phyloP scores from a whole-genome alignment of 1,284 basidiomycete species.

The Chondrostereum purpureum region DNA sequence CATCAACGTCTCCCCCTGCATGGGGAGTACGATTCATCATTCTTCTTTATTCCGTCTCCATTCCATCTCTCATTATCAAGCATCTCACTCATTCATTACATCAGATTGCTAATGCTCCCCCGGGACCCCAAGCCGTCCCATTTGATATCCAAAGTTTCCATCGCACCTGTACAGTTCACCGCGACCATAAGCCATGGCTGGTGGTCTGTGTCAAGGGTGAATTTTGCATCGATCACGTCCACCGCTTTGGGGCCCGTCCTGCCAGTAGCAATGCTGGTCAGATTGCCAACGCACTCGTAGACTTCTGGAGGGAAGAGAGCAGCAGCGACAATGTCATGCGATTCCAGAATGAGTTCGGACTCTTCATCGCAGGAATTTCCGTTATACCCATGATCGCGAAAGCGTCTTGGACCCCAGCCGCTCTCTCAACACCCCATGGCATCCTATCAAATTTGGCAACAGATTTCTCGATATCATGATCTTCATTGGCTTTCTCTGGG shows the following conservation, averaged over 20 bases:
- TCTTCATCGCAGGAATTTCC: conserved; percentile 1
- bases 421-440: conserved; percentile 22
- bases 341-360: conserved; percentile 11
- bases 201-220: conserved; percentile 7
- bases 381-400: background rate
- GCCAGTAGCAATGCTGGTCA: conserved; percentile 20
- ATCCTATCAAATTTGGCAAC: conserved; percentile 19
- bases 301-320: conserved; percentile 18
- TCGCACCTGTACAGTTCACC: too few relatives aligned
- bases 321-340: conserved; percentile 16
- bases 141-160: background rate
- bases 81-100: background rate
- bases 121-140: background rate
- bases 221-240: conserved; percentile 13
- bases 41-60: background rate
- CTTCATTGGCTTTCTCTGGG: conserved; percentile 23
- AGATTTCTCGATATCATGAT: conserved; percentile 10
- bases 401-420: conserved; percentile 10
- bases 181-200: conserved; percentile 1
- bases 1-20: background rate
- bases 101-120: background rate
- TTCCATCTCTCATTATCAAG: background rate
- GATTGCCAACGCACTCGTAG: conserved; percentile 14
- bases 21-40: background rate
- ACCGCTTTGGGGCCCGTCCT: conserved; percentile 18